Conservation (phyloP, 192 early-diverging fungal species). For the Coemansia sp. region DNA sequence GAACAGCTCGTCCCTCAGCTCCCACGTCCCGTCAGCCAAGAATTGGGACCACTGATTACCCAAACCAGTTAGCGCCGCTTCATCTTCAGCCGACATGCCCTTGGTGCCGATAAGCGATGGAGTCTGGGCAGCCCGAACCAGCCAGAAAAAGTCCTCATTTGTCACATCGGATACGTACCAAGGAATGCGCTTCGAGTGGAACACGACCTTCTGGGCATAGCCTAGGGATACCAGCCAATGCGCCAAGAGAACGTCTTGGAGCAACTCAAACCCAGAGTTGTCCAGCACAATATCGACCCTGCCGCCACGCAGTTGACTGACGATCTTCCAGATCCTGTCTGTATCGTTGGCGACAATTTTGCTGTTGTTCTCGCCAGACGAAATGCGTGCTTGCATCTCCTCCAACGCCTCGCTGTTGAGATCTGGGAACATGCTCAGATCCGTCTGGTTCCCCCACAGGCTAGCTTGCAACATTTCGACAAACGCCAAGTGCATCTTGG, state of each 20-base stretch:
- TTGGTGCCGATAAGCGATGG: conserved; percentile 28
- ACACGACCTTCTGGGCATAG: conserved; percentile 67
- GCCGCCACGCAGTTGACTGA: conserved; percentile 56
- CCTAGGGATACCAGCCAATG: conserved; percentile 77
- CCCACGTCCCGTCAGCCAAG: conserved; percentile 67
- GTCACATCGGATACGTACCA: conserved; percentile 99
- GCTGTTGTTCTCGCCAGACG: conserved; percentile 50
- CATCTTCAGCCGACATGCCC: conserved; percentile 27
- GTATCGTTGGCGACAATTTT: conserved; percentile 77
- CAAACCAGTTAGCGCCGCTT: conserved; percentile 57
- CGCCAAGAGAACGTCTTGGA: conserved; percentile 84
- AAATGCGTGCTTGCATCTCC: conserved; percentile 64
- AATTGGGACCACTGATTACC: conserved; percentile 68
- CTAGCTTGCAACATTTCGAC: conserved; percentile 73
- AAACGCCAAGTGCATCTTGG: conserved; percentile 57
- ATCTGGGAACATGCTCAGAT: conserved; percentile 77
- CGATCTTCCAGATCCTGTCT: conserved; percentile 63
- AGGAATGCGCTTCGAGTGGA: conserved; percentile 87
- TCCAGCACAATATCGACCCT: conserved; percentile 88
- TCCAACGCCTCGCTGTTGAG: conserved; percentile 69
- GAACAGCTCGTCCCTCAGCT: conserved; percentile 71
- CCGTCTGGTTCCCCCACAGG: conserved; percentile 91
- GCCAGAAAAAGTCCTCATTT: conserved; percentile 75
- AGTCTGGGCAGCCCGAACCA: conserved; percentile 37
- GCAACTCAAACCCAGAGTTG: conserved; percentile 93